A percentile compares a stretch with the other conserved stretches of the same genome.
These are phyloP conservation scores for Decorospora gaudefroyi DNA, from an alignment of 2,329 filamentous ascomycete species.

Conservation along the genomic window DNA sequence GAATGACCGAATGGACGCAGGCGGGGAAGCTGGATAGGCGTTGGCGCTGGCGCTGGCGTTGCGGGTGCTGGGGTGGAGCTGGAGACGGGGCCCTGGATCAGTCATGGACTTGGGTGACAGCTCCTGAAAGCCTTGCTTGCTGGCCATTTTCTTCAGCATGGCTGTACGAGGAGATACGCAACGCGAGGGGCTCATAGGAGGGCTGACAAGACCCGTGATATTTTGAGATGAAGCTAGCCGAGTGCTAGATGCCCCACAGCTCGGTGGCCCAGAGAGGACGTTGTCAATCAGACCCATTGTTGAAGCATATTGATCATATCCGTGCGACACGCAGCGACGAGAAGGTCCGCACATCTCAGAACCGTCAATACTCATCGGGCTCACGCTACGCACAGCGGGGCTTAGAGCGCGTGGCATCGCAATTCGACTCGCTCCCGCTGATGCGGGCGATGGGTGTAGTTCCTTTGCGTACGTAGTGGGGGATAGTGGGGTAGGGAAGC, in stretches of 20 bases:
- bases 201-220: not conserved
- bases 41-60: not conserved
- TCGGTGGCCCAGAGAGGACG: slow-evolving; percentile 8
- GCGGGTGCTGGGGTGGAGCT: slow-evolving; percentile 6
- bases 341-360: slow-evolving; percentile 31
- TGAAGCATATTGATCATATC: slow-evolving; percentile 18
- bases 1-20: not conserved
- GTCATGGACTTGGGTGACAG: slow-evolving; percentile 10
- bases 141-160: slow-evolving; percentile 33
- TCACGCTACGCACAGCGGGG: slow-evolving; percentile 16
- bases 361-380: slow-evolving; percentile 36
- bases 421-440: slow-evolving; percentile 18
- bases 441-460: slow-evolving; percentile 36
- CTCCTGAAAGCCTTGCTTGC: slow-evolving; percentile 23
- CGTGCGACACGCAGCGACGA: slow-evolving; percentile 18
- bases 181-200: slow-evolving; percentile 25
- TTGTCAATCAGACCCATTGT: slow-evolving; percentile 23
- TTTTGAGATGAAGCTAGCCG: slow-evolving; percentile 3
- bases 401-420: slow-evolving; percentile 17
- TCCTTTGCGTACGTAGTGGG: slow-evolving; percentile 37
- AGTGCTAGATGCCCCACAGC: not conserved
- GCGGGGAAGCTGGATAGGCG: slow-evolving; percentile 1
- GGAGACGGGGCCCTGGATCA: not conserved
- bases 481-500: slow-evolving; percentile 40
- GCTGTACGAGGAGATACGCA: slow-evolving; percentile 30